Evolutionary conservation across 352 stramenopile species (phyloP).

Genomic region (Peronosclerospora sorghi): DNA sequence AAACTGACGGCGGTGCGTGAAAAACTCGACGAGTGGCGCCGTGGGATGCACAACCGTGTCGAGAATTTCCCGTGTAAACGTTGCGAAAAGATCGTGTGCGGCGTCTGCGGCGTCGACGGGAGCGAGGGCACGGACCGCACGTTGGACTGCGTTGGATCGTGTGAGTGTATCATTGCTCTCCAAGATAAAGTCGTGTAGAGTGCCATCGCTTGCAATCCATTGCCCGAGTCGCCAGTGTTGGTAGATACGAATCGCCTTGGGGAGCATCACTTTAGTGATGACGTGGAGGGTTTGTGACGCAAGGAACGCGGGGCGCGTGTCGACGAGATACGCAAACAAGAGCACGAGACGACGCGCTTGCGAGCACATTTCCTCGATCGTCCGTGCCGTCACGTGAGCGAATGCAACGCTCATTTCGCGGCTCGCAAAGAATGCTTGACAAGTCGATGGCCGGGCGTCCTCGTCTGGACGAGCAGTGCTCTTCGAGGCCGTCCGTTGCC

Average conservation of each 20-base stretch:
- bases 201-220: too few species aligned
- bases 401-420: conserved; percentile 51
- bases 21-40: conserved; percentile 38
- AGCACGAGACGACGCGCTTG: conserved; percentile 54
- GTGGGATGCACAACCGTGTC: conserved; percentile 44
- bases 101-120: too few species aligned
- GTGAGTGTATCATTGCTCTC: too few species aligned
- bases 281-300: conserved; percentile 25
- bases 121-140: conserved; percentile 29
- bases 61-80: conserved; percentile 45
- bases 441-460: not conserved
- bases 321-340: conserved; percentile 49
- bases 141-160: conserved; percentile 51
- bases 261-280: conserved; percentile 35
- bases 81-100: conserved; percentile 37
- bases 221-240: conserved; percentile 60
- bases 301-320: conserved; percentile 46
- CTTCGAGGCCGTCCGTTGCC: too few species aligned
- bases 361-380: conserved; percentile 52
- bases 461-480: too few species aligned
- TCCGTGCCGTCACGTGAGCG: conserved; percentile 41
- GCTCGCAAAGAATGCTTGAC: conserved; percentile 29
- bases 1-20: conserved; percentile 63
- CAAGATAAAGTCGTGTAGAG: too few species aligned
- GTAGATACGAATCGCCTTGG: conserved; percentile 54